Base-by-base conservation (phyloP, 202 grass and related monocot species). In the Zoysia matrella region DNA sequence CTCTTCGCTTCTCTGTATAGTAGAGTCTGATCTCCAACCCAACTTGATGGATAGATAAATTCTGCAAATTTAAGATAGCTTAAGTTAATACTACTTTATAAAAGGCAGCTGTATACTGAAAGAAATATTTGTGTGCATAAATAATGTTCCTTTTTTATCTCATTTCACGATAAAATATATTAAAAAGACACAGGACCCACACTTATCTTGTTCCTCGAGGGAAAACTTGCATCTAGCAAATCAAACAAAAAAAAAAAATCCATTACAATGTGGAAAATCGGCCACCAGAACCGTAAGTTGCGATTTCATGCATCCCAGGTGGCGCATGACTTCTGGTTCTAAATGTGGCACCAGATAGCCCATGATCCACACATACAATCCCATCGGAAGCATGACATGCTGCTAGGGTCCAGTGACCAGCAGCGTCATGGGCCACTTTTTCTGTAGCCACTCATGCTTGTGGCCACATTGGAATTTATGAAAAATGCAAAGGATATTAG, bases 231-330 rank as follows among this genome's bases (percentile, higher is more conserved):
- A 71, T 66, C 44, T 40, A 41, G 36, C 10, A 3, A 36, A 57
- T 15, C 2, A 44, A 57, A 75, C 0, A n/a, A n/a, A 22, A 22
- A 53, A 10, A 66, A 45, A 71, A 65, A 36, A 76, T 6, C 16
- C 60, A 76, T 41, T 22, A 74, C 73, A 51, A 39, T 13, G 8
- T 15, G 13, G 9, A 62, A n/a, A 73, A 61, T 0, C 61, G 47
- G 7, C n/a, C 6, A 73, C 36, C 44, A 81, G 72, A 67, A 74
- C 15, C 54, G 63, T 74, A 47, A 69, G 45, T 67, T 11, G 10
- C 2, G 77, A 72, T 85, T 75, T 66, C 67, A 89, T 82, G 78
- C 15, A 76, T 52, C 79, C 63, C 42, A 86, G 2, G 60, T 85
- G 82, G 72, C 67, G 52, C 68, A 45, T 63, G 53, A 41, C 57